Evolutionary conservation across 768 basidiomycete genomes (phyloP), one percentile per base, ranked within the genome.

Genomic region (Boletus bicolor): DNA sequence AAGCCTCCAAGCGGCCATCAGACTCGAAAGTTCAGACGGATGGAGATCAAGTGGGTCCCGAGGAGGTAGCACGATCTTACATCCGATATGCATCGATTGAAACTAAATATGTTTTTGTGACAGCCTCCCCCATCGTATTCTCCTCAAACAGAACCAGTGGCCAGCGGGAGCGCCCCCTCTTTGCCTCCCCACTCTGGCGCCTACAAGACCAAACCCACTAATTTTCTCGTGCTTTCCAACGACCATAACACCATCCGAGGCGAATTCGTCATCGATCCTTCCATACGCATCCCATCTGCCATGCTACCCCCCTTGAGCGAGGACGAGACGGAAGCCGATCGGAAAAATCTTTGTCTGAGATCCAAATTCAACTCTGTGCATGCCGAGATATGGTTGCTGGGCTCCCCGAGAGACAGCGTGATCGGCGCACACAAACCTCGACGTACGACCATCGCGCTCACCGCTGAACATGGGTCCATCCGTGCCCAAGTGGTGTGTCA

Each of bases 211-310:
- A 70, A 70, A 49, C 62, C 68, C 1, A 72, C 66, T 50, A 70
- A 70, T 3, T 28, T 58, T 72, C 35, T 28, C 58, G 4, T 38
- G 1, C 49, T 70, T 0, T 51, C 35, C 45, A 57, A 56, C 11
- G 47, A 46, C 10, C 4, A 57, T 14, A 37, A 26, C 37, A 2
- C 36, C n/a, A 36, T 70, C 45, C 54, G 42, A 3, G 68, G 70
- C 43, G 61, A 68, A 47, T 82, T 79, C 68, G 63, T 76, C 34
- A 66, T 82, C 39, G 76, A 82, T 54, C 76, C 81, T 1, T 56
- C 65, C 19, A 64, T 81, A 24, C 35, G 48, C 12, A 71, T 82
- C 44, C 80, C 81, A 0, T 5, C 19, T 19, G 19, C 19, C 19
- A 19, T 19, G 19, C 19, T 19, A 19, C 19, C 19, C 1, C 19